Conservation (phyloP, 306 rosid genomes). For the Glycine tomentella region DNA sequence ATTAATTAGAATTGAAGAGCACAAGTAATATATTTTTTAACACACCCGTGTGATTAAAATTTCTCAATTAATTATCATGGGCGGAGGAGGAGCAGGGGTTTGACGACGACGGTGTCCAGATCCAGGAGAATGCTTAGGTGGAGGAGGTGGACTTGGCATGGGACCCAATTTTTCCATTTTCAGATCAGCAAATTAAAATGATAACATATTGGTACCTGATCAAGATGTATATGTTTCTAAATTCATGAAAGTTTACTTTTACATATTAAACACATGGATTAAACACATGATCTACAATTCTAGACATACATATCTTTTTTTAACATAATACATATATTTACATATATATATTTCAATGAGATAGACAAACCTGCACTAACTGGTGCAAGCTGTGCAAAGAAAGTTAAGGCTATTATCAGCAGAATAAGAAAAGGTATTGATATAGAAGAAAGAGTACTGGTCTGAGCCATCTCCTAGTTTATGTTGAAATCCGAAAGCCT, state of each 20-base stretch:
- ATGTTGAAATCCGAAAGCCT: background rate
- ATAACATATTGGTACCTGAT: background rate
- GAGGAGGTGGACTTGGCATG: background rate
- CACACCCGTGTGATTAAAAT: too few species aligned
- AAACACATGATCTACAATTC: too few species aligned
- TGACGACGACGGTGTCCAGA: too few species aligned
- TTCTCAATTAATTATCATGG: too few species aligned
- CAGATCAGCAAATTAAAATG: background rate
- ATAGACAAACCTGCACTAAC: slow-evolving; percentile 2
- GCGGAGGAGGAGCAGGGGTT: too few species aligned
- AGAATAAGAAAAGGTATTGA: background rate
- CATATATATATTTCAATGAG: background rate
- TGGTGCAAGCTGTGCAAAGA: background rate
- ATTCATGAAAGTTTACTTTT: background rate
- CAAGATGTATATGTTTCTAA: background rate
- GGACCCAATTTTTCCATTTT: background rate
- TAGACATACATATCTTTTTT: background rate
- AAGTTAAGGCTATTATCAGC: background rate
- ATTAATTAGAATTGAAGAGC: too few species aligned
- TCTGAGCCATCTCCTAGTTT: background rate
- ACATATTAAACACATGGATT: too few species aligned
- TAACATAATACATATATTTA: background rate
- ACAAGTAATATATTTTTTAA: too few species aligned
- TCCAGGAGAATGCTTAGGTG: background rate
- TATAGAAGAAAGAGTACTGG: background rate